phyloP scores from a whole-genome alignment of 148 eudicot species.

The Heliamphora exappendiculata region DNA sequence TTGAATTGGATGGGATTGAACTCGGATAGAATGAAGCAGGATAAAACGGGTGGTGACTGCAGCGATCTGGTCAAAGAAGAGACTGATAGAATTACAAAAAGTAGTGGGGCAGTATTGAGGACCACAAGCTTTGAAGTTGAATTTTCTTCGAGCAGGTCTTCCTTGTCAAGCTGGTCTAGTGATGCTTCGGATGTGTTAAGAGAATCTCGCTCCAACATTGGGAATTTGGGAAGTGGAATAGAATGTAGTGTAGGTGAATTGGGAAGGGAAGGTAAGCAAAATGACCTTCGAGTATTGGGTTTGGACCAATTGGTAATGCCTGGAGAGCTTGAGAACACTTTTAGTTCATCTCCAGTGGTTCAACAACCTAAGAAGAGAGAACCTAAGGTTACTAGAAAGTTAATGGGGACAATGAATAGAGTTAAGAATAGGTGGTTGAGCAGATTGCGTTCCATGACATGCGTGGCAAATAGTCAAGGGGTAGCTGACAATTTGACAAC shows the following conservation, averaged over 20 bases:
- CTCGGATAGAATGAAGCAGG: conserved; percentile 17
- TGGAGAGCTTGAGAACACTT: conserved; percentile 18
- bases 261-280: conserved; percentile 7
- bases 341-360: conserved; percentile 27
- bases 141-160: conserved; percentile 44
- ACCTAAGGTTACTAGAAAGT: conserved; percentile 14
- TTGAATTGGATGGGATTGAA: conserved; percentile 52
- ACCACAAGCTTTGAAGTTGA: conserved; percentile 27
- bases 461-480: conserved; percentile 33
- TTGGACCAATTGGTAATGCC: conserved; percentile 9
- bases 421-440: conserved; percentile 54
- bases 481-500: conserved; percentile 17
- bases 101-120: conserved; percentile 39
- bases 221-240: conserved; percentile 17
- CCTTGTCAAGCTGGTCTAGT: conserved; percentile 32
- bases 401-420: conserved; percentile 23
- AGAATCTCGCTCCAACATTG: conserved; percentile 17
- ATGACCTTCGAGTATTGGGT: conserved; percentile 10
- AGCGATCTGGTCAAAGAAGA: conserved; percentile 22
- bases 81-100: conserved; percentile 26
- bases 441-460: conserved; percentile 44
- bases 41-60: conserved; percentile 14
- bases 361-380: conserved; percentile 20
- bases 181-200: conserved; percentile 26
- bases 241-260: conserved; percentile 20